Evolutionary conservation across 805 yeast genomes (phyloP), one percentile per base, ranked within the genome.

Genomic region (Saccharomycopsis olivae): DNA sequence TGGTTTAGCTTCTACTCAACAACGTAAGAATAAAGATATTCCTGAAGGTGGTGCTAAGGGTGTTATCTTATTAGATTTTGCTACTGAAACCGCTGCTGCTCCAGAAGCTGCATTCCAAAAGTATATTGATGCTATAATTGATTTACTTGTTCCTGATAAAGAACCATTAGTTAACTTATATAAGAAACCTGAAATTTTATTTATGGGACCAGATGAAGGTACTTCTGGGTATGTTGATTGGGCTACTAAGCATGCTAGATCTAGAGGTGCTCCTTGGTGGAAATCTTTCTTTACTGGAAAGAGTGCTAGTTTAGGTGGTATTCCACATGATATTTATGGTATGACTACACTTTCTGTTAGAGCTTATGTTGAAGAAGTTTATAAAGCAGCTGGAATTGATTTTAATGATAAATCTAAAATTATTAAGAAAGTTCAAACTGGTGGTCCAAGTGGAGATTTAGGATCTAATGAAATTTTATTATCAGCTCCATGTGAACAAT

Each of bases 11-110:
- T 75, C 79, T 41, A 89, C 98, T 33, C 98, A 89, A 64, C 98
- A 92, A 66, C 73, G 89, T 50, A 89, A 89, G 64, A 92, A 89
- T 66, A 89, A 89, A 67, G 98, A 89, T 66, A 92, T 89, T 44
- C 97, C 98, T 36, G 98, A 89, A 68, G 97, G 98, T 57, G 98
- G 98, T 28, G 85, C 96, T 30, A 89, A 89, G 60, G 98, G 98
- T 65, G 98, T 92, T 35, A 83, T 92, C 42, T 70, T 89, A 53
- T 69, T 89, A 50, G 88, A 81, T 54, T 78, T 82, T 32, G 83
- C 82, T 43, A 47, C 59, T 39, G 65, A 65, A 32, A 80, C 86
- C 17, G 94, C 83, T 59, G 82, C 74, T 30, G 74, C 78, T 54
- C 86, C 94, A 38, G 75, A 76, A 49, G 78, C 82, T 42, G 84